A percentile compares a stretch with the other conserved stretches of the same genome.
phyloP scores from a whole-genome alignment of 176 grass and related monocot genomes.

The Eleusine indica region DNA sequence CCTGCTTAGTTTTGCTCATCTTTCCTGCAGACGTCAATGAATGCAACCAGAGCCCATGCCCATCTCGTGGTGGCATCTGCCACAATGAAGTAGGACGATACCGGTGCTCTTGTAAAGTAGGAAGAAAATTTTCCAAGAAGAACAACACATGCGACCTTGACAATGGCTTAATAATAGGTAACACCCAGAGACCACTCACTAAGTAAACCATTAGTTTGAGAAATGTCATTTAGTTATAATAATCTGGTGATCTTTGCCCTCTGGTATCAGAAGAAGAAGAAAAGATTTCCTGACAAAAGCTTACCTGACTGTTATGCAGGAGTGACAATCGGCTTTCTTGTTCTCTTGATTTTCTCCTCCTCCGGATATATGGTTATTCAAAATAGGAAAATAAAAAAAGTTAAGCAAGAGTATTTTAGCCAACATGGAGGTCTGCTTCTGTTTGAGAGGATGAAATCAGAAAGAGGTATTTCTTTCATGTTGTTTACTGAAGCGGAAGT shows the following conservation, averaged over 20 bases:
- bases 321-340: background rate
- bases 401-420: slow-evolving; percentile 41
- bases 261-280: background rate
- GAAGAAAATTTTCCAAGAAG: background rate
- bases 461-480: slow-evolving; percentile 36
- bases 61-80: background rate
- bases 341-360: background rate
- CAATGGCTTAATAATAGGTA: slow-evolving; percentile 26
- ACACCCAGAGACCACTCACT: background rate
- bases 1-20: background rate
- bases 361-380: slow-evolving; percentile 1
- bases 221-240: background rate
- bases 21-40: slow-evolving; percentile 25
- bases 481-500: slow-evolving; percentile 46
- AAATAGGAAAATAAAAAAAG: slow-evolving; percentile 10
- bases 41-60: slow-evolving; percentile 34
- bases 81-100: background rate
- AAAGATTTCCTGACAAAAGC: background rate
- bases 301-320: background rate
- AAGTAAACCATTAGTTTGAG: background rate
- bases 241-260: no score
- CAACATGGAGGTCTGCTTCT: slow-evolving; percentile 36
- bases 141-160: slow-evolving; percentile 13
- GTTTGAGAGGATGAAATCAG: slow-evolving; percentile 44
- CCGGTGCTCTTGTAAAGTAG: slow-evolving; percentile 24